Percentiles rank a stretch among this genome's conserved stretches.
Evolutionary conservation across 2,329 filamentous ascomycete species (phyloP).

Genomic region (Juglanconis oblonga): DNA sequence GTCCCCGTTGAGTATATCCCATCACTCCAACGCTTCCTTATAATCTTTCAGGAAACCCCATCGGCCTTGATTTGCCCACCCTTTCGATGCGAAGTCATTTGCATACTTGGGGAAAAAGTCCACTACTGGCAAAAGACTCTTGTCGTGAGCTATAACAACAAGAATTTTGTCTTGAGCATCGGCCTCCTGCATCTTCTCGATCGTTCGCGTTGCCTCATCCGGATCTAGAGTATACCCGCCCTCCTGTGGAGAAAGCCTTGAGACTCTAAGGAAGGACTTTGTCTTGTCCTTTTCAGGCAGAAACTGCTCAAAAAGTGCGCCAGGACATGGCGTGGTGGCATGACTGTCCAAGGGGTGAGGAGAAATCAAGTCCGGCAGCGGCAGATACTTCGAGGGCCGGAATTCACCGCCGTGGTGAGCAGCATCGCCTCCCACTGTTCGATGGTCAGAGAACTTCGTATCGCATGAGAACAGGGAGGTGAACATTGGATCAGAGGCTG

Average conservation of each 20-base stretch:
- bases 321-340: slow-evolving; percentile 34
- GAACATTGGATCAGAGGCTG: too few species aligned
- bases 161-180: slow-evolving; percentile 43
- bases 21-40: slow-evolving; percentile 34
- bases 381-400: slow-evolving; percentile 31
- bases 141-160: slow-evolving; percentile 46
- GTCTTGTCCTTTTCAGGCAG: slow-evolving; percentile 29
- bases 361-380: slow-evolving; percentile 28
- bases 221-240: slow-evolving; percentile 24
- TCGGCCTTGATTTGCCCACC: slow-evolving; percentile 40
- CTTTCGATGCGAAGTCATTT: slow-evolving; percentile 44
- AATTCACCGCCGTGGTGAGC: slow-evolving; percentile 38
- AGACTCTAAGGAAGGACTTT: slow-evolving; percentile 29
- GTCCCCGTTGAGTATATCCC: too few species aligned
- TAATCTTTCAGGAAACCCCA: slow-evolving; percentile 53
- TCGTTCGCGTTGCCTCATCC: slow-evolving; percentile 33
- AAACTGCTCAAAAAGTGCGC: slow-evolving; percentile 36
- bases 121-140: slow-evolving; percentile 36
- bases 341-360: slow-evolving; percentile 35
- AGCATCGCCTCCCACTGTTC: slow-evolving; percentile 36
- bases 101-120: slow-evolving; percentile 49
- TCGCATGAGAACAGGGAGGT: too few species aligned
- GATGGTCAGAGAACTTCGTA: too few species aligned
- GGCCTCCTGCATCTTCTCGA: slow-evolving; percentile 42
- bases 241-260: not conserved